Evolutionary conservation across 1,284 basidiomycete genomes (phyloP).

Genomic region (Tilletia walkeri): DNA sequence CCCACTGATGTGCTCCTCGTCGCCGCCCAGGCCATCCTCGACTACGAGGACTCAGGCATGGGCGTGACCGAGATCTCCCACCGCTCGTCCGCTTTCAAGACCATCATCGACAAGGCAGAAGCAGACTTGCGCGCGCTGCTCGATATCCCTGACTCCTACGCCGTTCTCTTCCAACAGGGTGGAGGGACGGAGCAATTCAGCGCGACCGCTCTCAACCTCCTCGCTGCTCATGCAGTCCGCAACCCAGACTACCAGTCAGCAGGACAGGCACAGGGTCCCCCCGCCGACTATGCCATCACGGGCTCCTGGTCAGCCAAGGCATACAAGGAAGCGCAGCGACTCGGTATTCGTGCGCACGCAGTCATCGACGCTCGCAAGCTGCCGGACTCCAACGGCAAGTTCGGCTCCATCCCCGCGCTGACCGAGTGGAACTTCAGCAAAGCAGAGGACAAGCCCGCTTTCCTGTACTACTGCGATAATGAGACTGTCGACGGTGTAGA

Average conservation of each 20-base stretch:
- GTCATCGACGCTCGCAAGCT: conserved; percentile 41
- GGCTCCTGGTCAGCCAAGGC: conserved; percentile 53
- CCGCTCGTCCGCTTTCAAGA: conserved; percentile 49
- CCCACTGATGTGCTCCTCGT: conserved; percentile 51
- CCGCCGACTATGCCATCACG: conserved; percentile 52
- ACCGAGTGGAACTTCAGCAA: conserved; percentile 73
- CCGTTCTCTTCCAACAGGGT: conserved; percentile 51
- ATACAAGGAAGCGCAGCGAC: conserved; percentile 45
- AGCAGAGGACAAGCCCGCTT: conserved; percentile 66
- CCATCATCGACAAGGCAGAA: conserved; percentile 48
- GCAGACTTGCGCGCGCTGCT: conserved; percentile 45
- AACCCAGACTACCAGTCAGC: conserved; percentile 40
- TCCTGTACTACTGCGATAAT: conserved; percentile 99
- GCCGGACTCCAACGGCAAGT: conserved; percentile 56
- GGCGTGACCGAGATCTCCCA: conserved; percentile 54
- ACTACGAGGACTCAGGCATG: conserved; percentile 50
- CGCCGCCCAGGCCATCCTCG: conserved; percentile 49
- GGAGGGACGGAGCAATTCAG: conserved; percentile 55
- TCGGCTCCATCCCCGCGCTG: conserved; percentile 76
- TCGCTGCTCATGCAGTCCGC: conserved; percentile 43
- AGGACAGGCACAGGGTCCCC: conserved; percentile 33
- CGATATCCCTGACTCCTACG: conserved; percentile 44
- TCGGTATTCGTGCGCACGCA: conserved; percentile 41
- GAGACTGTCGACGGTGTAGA: conserved; percentile 97
- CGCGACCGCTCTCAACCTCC: conserved; percentile 51